Evolutionary conservation across 768 basidiomycete species (phyloP).

Genomic region (Suillus hirtellus): DNA sequence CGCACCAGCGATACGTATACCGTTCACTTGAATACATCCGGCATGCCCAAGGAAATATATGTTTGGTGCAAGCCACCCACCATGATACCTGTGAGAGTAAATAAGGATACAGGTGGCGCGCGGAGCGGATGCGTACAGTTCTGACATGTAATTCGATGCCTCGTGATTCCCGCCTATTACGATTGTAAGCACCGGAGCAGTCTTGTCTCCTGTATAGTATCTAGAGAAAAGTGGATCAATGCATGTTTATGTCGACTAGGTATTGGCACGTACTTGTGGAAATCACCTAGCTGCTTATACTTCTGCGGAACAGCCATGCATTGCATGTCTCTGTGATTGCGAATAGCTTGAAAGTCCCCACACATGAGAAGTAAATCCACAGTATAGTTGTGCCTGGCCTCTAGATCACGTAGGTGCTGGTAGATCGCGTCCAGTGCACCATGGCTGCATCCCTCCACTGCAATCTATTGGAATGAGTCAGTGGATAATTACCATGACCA

Average conservation of each 20-base stretch:
- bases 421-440: conserved; percentile 92
- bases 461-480: conserved; percentile 51
- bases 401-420: conserved; percentile 60
- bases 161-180: conserved; percentile 99
- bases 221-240: conserved; percentile 36
- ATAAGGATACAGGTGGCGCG: conserved; percentile 8
- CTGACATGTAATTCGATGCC: conserved; percentile 95
- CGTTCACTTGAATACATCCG: conserved; percentile 85
- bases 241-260: background rate
- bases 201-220: conserved; percentile 83
- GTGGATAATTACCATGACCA: too few relatives aligned
- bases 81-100: conserved; percentile 69
- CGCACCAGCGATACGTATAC: conserved; percentile 83
- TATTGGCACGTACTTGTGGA: conserved; percentile 59
- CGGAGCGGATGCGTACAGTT: conserved; percentile 59
- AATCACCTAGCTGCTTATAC: conserved; percentile 81
- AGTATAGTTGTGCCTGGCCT: conserved; percentile 59
- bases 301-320: conserved; percentile 92
- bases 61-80: conserved; percentile 95
- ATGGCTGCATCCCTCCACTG: conserved; percentile 94
- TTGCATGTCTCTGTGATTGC: conserved; percentile 81
- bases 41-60: conserved; percentile 96
- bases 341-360: conserved; percentile 93
- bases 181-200: conserved; percentile 86
- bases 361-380: conserved; percentile 90